phyloP scores from a whole-genome alignment of 371 early-diverging fungal species.

The Mucor indicus region DNA sequence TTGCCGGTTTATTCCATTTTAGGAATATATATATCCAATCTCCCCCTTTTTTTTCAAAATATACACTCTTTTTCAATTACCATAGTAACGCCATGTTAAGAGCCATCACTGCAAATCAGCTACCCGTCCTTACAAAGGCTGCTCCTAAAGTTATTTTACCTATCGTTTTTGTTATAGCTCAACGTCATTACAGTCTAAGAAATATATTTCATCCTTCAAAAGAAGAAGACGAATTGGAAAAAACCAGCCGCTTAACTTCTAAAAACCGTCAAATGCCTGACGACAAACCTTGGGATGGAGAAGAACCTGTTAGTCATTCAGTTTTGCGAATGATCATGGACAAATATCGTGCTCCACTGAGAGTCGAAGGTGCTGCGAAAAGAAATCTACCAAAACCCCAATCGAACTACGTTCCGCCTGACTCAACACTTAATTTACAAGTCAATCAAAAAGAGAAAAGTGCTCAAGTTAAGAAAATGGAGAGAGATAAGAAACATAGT shows the following conservation, averaged over 20 bases:
- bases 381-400: conserved; percentile 26
- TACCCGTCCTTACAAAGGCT: too few relatives aligned
- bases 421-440: neutral
- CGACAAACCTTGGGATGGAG: conserved; percentile 33
- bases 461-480: conserved; percentile 17
- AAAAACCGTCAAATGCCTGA: conserved; percentile 14
- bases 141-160: too few relatives aligned
- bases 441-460: conserved; percentile 13
- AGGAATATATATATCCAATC: too few relatives aligned
- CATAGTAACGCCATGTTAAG: too few relatives aligned
- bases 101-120: too few relatives aligned
- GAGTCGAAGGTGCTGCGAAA: conserved; percentile 35
- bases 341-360: conserved; percentile 25
- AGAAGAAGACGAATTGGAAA: neutral
- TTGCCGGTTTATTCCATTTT: too few relatives aligned
- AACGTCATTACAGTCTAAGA: neutral
- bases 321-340: conserved; percentile 36
- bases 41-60: too few relatives aligned
- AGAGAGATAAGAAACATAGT: conserved; percentile 12
- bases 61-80: too few relatives aligned
- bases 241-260: neutral
- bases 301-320: conserved; percentile 25
- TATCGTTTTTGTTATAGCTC: too few relatives aligned
- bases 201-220: neutral
- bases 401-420: conserved; percentile 1